These are phyloP conservation scores for Pseudocercospora eumusae DNA, from an alignment of 2,329 filamentous ascomycete genomes.

Conservation along the genomic window DNA sequence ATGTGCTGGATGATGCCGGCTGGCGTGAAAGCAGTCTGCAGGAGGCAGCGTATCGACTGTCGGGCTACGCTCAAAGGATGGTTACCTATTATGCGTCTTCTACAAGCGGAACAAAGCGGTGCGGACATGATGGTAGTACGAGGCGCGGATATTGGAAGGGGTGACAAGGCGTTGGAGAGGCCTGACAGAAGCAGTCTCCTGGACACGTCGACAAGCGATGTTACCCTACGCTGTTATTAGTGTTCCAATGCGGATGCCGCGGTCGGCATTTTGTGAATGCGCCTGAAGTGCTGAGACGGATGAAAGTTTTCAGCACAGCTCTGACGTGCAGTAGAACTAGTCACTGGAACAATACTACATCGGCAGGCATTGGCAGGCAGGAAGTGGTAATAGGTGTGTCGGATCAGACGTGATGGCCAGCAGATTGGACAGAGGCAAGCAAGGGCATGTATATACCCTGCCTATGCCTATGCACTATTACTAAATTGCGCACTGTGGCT, in stretches of 20 bases:
- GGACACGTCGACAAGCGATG: slow-evolving; percentile 13
- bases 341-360: too few relatives aligned
- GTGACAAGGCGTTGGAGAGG: background rate
- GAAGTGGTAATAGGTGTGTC: background rate
- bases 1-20: background rate
- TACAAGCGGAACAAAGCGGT: slow-evolving; percentile 3
- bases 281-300: slow-evolving; percentile 1
- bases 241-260: slow-evolving; percentile 9
- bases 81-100: background rate
- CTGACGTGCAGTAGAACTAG: slow-evolving; percentile 18
- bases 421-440: slow-evolving; percentile 13
- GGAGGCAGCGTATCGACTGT: slow-evolving; percentile 6
- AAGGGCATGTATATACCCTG: too few relatives aligned
- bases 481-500: slow-evolving; percentile 13
- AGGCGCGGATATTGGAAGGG: background rate
- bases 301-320: slow-evolving; percentile 7
- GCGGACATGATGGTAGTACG: background rate
- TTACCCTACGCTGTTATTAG: slow-evolving; percentile 15
- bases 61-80: background rate
- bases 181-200: background rate
- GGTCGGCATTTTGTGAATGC: background rate
- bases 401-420: slow-evolving; percentile 1
- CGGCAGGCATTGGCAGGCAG: background rate
- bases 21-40: slow-evolving; percentile 3
- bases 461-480: too few relatives aligned